Evolutionary conservation across 2,329 filamentous ascomycete genomes (phyloP), one percentile per base, ranked within the genome.

Genomic region (Gyromitra esculenta): DNA sequence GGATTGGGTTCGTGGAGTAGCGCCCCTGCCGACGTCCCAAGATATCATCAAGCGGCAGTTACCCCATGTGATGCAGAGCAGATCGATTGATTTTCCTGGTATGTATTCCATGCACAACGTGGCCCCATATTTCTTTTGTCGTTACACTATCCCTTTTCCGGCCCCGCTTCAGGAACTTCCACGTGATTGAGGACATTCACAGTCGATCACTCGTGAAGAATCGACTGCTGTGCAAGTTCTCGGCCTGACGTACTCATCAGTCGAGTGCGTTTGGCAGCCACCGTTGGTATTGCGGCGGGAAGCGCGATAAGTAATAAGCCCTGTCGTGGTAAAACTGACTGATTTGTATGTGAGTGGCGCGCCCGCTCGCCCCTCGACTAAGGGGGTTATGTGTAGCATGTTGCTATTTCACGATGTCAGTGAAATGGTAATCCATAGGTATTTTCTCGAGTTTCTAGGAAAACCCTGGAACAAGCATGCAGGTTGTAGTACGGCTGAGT

Each of bases 1-100:
- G 60, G 18, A 72, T 65, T 50, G 25, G 37, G 65, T 57, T 50
- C 39, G 25, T 39, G 13, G 45, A 63, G 50, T 18, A 67, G 60
- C 62, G 62, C 52, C 57, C 39, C 72, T 63, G 35, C 57, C 65
- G 60, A 64, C 54, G 50, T 65, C 52, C 59, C 72, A 63, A 75
- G 72, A 74, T 73, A 68, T 62, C 45, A 56, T 41, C 43, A 63
- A 31, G 48, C 68, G 59, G 68, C 68, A 69, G 67, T 75, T 75
- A 25, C 57, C 56, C 72, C 72, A 75, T 75, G 72, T 75, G 67
- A 75, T 70, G 72, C 72, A 75, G 72, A 65, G 65, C 54, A 70
- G 72, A 75, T 75, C 72, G 59, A 50, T 70, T 41, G 18, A 52
- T 63, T 74, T 67, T 69, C 71, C 71, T 69, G 71, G 71, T 75